These are phyloP conservation scores for Schizochytrium sp. DNA, from an alignment of 108 stramenopile genomes.

Conservation along the genomic window DNA sequence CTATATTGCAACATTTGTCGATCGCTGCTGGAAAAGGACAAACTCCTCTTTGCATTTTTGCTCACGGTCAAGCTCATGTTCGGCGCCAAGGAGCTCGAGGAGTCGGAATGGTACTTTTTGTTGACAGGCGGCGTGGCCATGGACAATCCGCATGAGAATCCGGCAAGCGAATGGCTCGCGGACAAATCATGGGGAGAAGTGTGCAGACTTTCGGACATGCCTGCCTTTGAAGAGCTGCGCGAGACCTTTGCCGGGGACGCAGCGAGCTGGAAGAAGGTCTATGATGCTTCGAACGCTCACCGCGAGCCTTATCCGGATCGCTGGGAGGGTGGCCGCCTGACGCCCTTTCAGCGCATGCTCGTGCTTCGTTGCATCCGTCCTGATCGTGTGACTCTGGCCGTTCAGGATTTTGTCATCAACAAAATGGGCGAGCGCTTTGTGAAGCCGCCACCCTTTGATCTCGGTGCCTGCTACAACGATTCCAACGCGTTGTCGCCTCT, in stretches of 20 bases:
- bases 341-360: conserved; percentile 34
- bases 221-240: conserved; percentile 32
- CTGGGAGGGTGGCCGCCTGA: conserved; percentile 24
- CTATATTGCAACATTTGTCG: conserved; percentile 57
- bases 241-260: conserved; percentile 34
- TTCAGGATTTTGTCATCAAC: conserved; percentile 43
- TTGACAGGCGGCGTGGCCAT: conserved; percentile 51
- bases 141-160: conserved; percentile 50
- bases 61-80: conserved; percentile 44
- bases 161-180: conserved; percentile 42
- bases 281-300: conserved; percentile 39
- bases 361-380: conserved; percentile 43
- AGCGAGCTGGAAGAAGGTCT: conserved; percentile 40
- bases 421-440: conserved; percentile 48
- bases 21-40: conserved; percentile 50
- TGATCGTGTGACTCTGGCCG: conserved; percentile 42
- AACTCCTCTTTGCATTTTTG: conserved; percentile 54
- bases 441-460: conserved; percentile 53
- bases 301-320: conserved; percentile 35
- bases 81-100: conserved; percentile 33
- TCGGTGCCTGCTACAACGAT: conserved; percentile 47
- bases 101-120: conserved; percentile 45
- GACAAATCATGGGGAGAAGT: conserved; percentile 51
- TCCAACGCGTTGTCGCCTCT: conserved; percentile 44
- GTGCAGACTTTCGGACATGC: conserved; percentile 41